Base-by-base conservation (phyloP, 2,329 filamentous ascomycete species). In the Penicillium glabrum region DNA sequence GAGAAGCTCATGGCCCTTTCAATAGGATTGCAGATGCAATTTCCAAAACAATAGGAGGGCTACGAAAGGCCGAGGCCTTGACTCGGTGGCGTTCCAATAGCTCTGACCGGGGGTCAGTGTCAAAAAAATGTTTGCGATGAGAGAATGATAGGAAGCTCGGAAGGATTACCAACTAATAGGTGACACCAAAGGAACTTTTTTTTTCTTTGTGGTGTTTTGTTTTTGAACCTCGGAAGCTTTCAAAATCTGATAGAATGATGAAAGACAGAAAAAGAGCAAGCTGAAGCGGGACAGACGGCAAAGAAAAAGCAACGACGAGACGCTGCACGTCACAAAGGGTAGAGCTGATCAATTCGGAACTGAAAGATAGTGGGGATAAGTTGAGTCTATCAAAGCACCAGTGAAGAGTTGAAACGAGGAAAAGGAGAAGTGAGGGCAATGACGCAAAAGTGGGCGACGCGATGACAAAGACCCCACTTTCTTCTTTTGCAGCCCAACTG, bases 1-100 rank as follows among this genome's bases (percentile, higher is more conserved):
- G 69, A 63, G 56, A 70, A 63, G 45, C 61, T 63, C 69, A 72
- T 75, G n/a, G 27, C 60, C 24, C 14, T 39, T 13, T 19, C 35
- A 11, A 19, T n/a, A 39, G n/a, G 8, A 19, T 39, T 19, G 16
- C 8, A 19, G n/a, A n/a, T 8, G 35, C 35, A 19, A 39, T 39
- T 19, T 19, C 35, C 16, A 19, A 39, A 39, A 39, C n/a, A 19
- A 19, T 39, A 39, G 16, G n/a, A n/a, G 4, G 16, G 35, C 35
- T 39, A 39, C 14, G n/a, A 23, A 41, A 23, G 39, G 39, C 39
- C 39, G n/a, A 21, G 19, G 39, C 39, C 39, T 23, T 23, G 19
- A 23, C 39, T 41, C 19, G 39, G 19, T 21, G 39, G 3, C 23
- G 26, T 41, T 21, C 19, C 39, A 23, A 41, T 13, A 41, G 39